Base-by-base conservation (phyloP, 2,329 filamentous ascomycete genomes). In the Paecilomyces sp. region DNA sequence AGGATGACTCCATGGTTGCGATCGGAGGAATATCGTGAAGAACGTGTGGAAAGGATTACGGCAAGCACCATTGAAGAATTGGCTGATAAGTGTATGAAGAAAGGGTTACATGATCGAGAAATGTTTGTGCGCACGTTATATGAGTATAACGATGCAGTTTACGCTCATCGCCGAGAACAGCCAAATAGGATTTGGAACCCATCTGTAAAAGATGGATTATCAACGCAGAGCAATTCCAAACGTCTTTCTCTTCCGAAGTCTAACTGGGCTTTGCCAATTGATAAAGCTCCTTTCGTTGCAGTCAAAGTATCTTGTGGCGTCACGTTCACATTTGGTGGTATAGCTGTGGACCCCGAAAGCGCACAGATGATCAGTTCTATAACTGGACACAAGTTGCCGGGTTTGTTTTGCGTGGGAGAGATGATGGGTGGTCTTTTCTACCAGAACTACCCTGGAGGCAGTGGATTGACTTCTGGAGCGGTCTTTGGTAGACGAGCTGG, bases 301-400 rank as follows among this genome's bases (percentile, higher is more conserved):
- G 81, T 89, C 54, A 83, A 84, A 63, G 85, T 89, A 2, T 83
- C 81, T 3, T 85, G 84, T 53, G 87, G 87, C 1, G 80, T 89
- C 15, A 88, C 86, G 0, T 89, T 89, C 64, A 89, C 86, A 0
- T 89, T 89, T 72, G 87, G 86, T 1, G 86, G 87, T 0, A 71
- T 89, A 5, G 77, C 79, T 5, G 80, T 86, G 1, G 78, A 84
- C 55, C 78, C 83, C 0, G 69, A 82, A 25, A 86, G 82, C 0
- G 78, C 80, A n/a, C n/a, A n/a, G n/a, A n/a, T n/a, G n/a, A n/a
- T n/a, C n/a, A n/a, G n/a, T n/a, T n/a, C n/a, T n/a, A n/a, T n/a
- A n/a, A n/a, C n/a, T n/a, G n/a, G n/a, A n/a, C n/a, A n/a, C n/a
- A n/a, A n/a, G n/a, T n/a, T n/a, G n/a, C n/a, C n/a, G n/a, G n/a